Base-by-base conservation (phyloP, 75 land plant species). In the Sequoiadendron giganteum region DNA sequence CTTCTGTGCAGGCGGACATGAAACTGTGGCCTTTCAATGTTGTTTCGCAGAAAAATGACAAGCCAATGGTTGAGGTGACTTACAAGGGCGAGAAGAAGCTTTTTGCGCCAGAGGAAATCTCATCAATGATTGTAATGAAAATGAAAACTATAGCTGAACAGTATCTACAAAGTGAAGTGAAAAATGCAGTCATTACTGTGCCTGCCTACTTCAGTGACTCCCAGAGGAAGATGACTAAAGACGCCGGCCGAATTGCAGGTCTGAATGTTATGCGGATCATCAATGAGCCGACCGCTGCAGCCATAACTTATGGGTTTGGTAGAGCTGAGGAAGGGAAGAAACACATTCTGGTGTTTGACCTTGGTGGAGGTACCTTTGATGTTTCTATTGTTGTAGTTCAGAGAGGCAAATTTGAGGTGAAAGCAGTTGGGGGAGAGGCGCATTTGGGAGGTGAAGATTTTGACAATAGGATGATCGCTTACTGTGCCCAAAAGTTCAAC, bases 401-500 rank as follows among this genome's bases (percentile, higher is more conserved):
- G 6, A 52, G 25, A 6, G 87, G 77, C n/a, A 52, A 42, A 15
- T 85, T 88, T 36, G 88, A 70, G 47, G 89, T 88, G 28, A 48
- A 42, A 58, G 87, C 77, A 14, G 86, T 87, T 5, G 56, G 52
- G 3, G 89, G 89, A 34, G 89, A 88, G 48, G 85, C 47, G 56
- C 89, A 88, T 85, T 68, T 88, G 36, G 89, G 89, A 43, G 89
- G 88, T 32, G 56, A 88, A 61, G 88, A 73, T 84, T 90, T 91
- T 45, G 92, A 91, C 87, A 87, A 91, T 84, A 81, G 85, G 15
- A 70, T 91, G 91, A 54, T 91, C 56, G 87, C 55, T 56, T 82
- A 91, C 13, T 90, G 86, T 38, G 90, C 89, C 5, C 47, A 85
- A 48, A 82, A 91, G 80, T 89, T 91, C 80, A 87, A 87, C 84